Evolutionary conservation across 805 yeast species (phyloP), one percentile per base, ranked within the genome.

Genomic region (Cyberlindnera mycetangii): DNA sequence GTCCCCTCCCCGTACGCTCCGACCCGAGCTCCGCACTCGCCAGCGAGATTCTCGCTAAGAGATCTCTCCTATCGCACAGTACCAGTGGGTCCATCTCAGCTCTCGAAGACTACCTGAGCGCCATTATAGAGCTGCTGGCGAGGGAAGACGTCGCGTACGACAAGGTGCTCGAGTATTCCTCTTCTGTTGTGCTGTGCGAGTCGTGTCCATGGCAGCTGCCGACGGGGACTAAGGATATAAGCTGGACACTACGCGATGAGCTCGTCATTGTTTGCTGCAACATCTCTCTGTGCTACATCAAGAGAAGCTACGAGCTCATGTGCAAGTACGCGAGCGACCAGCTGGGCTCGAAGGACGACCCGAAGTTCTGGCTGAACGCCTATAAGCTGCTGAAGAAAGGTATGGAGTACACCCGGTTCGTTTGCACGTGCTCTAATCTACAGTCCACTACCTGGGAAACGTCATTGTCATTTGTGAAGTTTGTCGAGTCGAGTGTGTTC

Each of bases 231-330:
- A 36, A 48, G 10, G 14, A 9, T 9, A 17, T 24, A n/a, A 8
- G 25, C n/a, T 58, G 62, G 62, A 36, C 45, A 0, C 21, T 58
- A 9, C 27, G 39, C 3, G 48, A 55, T 36, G 62, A 58, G 32
- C 44, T 58, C 7, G 39, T 45, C 4, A 35, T 50, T 3, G 44
- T 50, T 1, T n/a, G 53, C 5, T 18, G 46, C 3, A 54, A 55
- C 18, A 7, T 57, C 2, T 27, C 49, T 2, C 4, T 48, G 8
- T 28, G 37, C 2, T 57, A 54, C 27, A 32, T 21, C 17, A 19
- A 37, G 14, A 44, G 56, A 37, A 31, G 50, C 15, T 39, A 48
- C 11, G 56, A 54, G 22, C 33, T 55, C 1, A 37, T 51, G 30
- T 11, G 33, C 4, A 32, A 33, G 14, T 32, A 28, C 10, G 5